Percentiles rank a stretch among this genome's conserved stretches.
Conservation (phyloP, 768 basidiomycete species). For the Asterophora parasitica region DNA sequence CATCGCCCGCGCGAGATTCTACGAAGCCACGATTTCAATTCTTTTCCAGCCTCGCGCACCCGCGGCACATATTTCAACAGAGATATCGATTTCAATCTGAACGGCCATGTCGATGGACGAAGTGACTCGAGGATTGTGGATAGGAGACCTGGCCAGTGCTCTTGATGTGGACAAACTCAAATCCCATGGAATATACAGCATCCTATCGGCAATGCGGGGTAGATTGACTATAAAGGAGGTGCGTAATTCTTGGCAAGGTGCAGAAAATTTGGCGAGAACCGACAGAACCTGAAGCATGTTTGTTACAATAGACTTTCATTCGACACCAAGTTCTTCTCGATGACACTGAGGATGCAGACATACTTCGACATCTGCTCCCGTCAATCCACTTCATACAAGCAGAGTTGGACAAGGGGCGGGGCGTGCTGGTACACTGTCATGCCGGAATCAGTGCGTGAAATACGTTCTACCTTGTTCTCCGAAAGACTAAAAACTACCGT, state of each 20-base stretch:
- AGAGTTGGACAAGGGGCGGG: constrained; percentile 68
- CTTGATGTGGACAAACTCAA: constrained; percentile 56
- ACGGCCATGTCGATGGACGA: constrained; percentile 56
- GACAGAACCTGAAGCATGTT: neutral
- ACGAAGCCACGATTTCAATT: no score
- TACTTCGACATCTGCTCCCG: constrained; percentile 72
- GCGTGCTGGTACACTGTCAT: constrained; percentile 87
- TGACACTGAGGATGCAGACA: constrained; percentile 70
- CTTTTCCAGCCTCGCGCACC: no score
- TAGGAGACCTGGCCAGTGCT: constrained; percentile 75
- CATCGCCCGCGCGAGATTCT: neutral
- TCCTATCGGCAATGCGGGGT: constrained; percentile 71
- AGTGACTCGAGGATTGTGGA: constrained; percentile 76
- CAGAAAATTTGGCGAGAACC: neutral
- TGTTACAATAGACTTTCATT: constrained; percentile 61
- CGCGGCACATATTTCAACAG: neutral
- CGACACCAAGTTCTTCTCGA: constrained; percentile 77
- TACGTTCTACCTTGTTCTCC: neutral
- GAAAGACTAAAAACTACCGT: constrained; percentile 1
- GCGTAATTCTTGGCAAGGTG: constrained; percentile 10
- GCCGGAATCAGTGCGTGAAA: constrained; percentile 75
- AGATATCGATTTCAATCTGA: constrained; percentile 6
- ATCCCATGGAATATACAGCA: constrained; percentile 68
- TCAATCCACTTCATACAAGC: constrained; percentile 80
- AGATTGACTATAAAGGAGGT: constrained; percentile 64